A percentile compares a stretch with the other conserved stretches of the same genome.
Conservation (phyloP, 371 early-diverging fungal genomes). For the Dichotomocladium elegans region DNA sequence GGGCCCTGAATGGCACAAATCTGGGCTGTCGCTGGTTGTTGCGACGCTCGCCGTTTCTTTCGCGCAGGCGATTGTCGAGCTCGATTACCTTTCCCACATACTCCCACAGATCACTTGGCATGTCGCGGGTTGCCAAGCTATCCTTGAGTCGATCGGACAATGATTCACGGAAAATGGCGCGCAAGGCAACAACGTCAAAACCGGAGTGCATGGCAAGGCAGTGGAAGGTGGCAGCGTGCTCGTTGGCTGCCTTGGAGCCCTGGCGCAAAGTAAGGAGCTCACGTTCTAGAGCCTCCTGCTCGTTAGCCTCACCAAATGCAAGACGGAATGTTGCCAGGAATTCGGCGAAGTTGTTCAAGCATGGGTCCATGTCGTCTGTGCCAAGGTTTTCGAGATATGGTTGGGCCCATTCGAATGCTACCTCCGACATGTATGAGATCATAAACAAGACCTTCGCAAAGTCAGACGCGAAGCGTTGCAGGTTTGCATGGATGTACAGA, state of each 20-base stretch:
- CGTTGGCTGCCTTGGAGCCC: background rate
- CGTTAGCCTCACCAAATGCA: conserved; percentile 1
- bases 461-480: too few species aligned
- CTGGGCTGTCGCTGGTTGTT: too few species aligned
- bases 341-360: background rate
- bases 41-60: background rate
- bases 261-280: background rate
- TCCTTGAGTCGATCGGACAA: conserved; percentile 1
- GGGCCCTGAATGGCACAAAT: background rate
- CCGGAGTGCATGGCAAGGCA: background rate
- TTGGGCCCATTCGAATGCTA: background rate
- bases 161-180: conserved; percentile 1
- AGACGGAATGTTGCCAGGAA: background rate
- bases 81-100: conserved; percentile 7
- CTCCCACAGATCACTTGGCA: background rate
- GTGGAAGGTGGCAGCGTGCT: conserved; percentile 4
- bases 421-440: background rate
- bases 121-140: conserved; percentile 5
- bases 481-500: too few species aligned
- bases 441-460: background rate
- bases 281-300: background rate
- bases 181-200: background rate
- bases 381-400: background rate
- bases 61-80: conserved; percentile 6
- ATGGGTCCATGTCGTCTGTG: background rate